These are phyloP conservation scores for Paecilomyces sp. DNA, from an alignment of 2,329 filamentous ascomycete genomes.

Conservation along the genomic window DNA sequence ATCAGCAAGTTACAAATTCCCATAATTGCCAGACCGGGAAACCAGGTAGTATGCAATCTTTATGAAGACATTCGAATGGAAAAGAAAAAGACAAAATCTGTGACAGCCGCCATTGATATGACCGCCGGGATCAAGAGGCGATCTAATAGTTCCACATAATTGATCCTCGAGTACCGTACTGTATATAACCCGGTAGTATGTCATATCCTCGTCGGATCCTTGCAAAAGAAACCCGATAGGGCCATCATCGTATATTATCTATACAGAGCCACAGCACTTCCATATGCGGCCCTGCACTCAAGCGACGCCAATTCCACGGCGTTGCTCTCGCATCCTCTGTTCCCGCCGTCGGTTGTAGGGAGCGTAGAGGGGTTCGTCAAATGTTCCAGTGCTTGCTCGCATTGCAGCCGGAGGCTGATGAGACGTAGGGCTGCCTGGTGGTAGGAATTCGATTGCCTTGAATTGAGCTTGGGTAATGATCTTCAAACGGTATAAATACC, in stretches of 20 bases:
- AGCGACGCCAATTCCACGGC: constrained; percentile 25
- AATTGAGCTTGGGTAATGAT: constrained; percentile 38
- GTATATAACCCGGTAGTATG: not conserved
- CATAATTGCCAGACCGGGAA: not conserved
- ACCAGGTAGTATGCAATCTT: not conserved
- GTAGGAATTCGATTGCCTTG: constrained; percentile 35
- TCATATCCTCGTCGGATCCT: not conserved
- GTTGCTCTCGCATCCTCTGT: constrained; percentile 28
- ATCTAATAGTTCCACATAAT: not conserved
- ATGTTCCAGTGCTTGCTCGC: constrained; percentile 28
- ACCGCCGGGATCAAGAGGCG: not conserved
- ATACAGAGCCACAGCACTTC: not conserved
- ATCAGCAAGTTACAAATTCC: not conserved
- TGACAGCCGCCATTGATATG: not conserved
- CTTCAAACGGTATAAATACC: constrained; percentile 34
- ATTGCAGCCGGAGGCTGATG: constrained; percentile 29
- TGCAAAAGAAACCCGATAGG: too few species aligned
- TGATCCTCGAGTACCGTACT: not conserved
- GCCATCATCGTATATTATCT: too few species aligned
- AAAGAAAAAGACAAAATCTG: not conserved
- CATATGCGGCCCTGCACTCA: constrained; percentile 4
- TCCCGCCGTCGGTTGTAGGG: constrained; percentile 33
- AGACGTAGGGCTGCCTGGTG: constrained; percentile 28
- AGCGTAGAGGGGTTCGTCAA: constrained; percentile 33
- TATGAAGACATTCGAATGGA: not conserved